These are phyloP conservation scores for Cladorrhinum samala DNA, from an alignment of 495 filamentous ascomycete genomes.

Conservation along the genomic window DNA sequence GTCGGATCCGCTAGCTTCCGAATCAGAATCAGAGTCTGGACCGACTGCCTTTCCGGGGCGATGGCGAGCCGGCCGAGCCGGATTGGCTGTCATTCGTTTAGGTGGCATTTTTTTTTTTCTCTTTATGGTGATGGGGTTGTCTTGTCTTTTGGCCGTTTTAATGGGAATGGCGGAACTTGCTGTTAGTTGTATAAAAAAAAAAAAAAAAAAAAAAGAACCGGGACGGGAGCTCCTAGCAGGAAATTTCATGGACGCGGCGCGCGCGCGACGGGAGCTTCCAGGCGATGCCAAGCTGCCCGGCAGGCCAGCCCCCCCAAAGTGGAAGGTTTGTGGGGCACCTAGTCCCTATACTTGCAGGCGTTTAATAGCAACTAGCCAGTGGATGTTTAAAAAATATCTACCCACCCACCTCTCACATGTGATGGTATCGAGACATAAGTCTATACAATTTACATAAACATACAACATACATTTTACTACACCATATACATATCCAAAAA, in stretches of 20 bases:
- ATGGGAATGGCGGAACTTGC: too few species aligned
- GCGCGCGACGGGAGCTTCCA: background rate
- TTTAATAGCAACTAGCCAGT: background rate
- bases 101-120: constrained; percentile 62
- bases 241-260: background rate
- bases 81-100: constrained; percentile 94
- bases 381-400: too few species aligned
- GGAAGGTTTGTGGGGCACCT: background rate
- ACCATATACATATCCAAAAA: too few species aligned
- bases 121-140: too few species aligned
- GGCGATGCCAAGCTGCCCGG: background rate
- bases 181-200: too few species aligned
- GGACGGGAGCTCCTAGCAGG: background rate
- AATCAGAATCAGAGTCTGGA: constrained; percentile 58
- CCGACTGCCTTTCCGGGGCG: constrained; percentile 76
- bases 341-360: too few species aligned
- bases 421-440: too few species aligned
- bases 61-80: constrained; percentile 72
- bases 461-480: too few species aligned
- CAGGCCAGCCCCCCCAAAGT: background rate
- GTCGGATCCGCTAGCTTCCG: constrained; percentile 49
- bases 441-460: too few species aligned
- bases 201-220: too few species aligned
- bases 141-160: too few species aligned
- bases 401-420: too few species aligned